Base-by-base conservation (phyloP, 176 grass and related monocot genomes). In the Sorghum bicolor region DNA sequence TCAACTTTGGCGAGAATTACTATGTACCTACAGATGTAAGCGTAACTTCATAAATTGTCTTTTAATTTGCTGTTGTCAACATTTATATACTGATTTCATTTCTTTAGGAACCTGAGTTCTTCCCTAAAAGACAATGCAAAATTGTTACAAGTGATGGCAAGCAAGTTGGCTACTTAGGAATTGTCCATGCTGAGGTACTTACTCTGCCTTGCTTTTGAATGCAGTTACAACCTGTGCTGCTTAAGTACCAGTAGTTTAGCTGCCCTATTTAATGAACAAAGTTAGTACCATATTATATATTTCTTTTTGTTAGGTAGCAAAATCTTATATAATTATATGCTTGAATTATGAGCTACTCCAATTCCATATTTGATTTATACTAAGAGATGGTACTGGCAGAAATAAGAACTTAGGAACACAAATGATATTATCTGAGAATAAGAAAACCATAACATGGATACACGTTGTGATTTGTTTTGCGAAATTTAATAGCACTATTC, bases 21-120 rank as follows among this genome's bases (percentile, higher is more conserved):
- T 84, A 93, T 65, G 72, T 84, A 38, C 88, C 88, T 78, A 92
- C 97, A 61, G 47, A 86, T 77, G 93, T 99, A 94, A 84, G 93
- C 55, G 86, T 75, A 38, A 50, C 73, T 77, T 62, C 58, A 13
- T 68, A 75, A 40, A 78, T 61, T 77, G 33, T 74, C 19, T 75
- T 4, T 3, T 29, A 12, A 76, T 88, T 55, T 83, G 76, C 32
- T 75, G 30, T 36, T 71, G 50, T 66, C 29, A 76, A 76, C 47
- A 45, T 77, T 36, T 72, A 19, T 52, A 64, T 63, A 47, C 55
- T 85, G 64, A 71, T 86, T 22, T 85, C 36, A 80, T 66, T 33
- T 37, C 66, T 86, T 3, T 39, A 96, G 97, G 91, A 96, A 86
- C 93, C 93, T 10, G 97, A 96, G 58, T 99, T 92, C 85, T 99